A percentile compares a stretch with the other conserved stretches of the same genome.
phyloP scores from a whole-genome alignment of 768 basidiomycete genomes.

The Lyophyllum decastes region DNA sequence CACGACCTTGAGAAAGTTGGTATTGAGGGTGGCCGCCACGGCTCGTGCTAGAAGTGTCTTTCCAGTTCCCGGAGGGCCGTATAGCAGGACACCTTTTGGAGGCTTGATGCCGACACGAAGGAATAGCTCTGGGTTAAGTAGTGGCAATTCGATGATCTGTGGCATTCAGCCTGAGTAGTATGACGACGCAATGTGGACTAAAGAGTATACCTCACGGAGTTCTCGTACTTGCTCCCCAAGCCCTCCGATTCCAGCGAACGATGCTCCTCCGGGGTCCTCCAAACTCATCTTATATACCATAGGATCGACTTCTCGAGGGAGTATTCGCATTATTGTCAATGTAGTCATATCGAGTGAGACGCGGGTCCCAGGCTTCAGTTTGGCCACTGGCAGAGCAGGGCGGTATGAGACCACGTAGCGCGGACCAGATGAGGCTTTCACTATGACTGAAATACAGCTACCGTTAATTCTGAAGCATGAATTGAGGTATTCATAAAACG shows the following conservation, averaged over 20 bases:
- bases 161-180: not conserved
- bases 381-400: conserved; percentile 85
- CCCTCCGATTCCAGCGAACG: conserved; percentile 97
- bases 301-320: conserved; percentile 97
- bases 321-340: conserved; percentile 96
- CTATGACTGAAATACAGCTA: conserved; percentile 67
- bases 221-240: conserved; percentile 96
- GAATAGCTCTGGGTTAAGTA: conserved; percentile 94
- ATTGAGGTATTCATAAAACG: conserved; percentile 28
- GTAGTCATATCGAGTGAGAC: conserved; percentile 99
- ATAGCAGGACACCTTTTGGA: conserved; percentile 94
- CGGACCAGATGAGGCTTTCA: conserved; percentile 97
- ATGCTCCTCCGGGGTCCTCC: conserved; percentile 94
- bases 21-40: conserved; percentile 92
- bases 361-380: conserved; percentile 92
- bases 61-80: conserved; percentile 95
- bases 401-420: conserved; percentile 98
- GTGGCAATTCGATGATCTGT: conserved; percentile 93
- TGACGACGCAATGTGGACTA: not conserved
- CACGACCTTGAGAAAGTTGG: conserved; percentile 98
- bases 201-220: conserved; percentile 75
- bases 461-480: not conserved
- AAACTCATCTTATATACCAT: conserved; percentile 99
- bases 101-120: conserved; percentile 94
- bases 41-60: conserved; percentile 95